These are phyloP conservation scores for Anastatica hierochuntica DNA, from an alignment of 345 rosid species.

Conservation along the genomic window DNA sequence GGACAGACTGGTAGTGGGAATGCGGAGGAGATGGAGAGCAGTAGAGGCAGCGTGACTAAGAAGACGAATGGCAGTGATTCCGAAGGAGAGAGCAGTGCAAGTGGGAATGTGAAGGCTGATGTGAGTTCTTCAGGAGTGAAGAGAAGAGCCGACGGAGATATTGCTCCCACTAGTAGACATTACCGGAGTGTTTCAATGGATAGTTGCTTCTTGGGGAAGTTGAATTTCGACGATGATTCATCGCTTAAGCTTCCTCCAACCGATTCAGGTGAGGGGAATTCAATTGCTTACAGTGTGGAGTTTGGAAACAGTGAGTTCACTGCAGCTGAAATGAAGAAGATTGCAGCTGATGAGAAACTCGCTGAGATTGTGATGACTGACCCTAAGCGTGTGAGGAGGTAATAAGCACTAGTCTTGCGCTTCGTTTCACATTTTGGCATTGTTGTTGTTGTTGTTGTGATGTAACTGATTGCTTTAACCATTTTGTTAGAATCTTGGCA, in stretches of 20 bases:
- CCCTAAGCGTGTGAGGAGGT: constrained; percentile 50
- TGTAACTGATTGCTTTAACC: not conserved
- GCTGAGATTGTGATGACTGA: constrained; percentile 60
- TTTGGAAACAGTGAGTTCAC: constrained; percentile 53
- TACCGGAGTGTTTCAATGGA: constrained; percentile 67
- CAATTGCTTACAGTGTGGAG: constrained; percentile 29
- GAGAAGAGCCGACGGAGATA: constrained; percentile 53
- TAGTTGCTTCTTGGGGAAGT: constrained; percentile 46
- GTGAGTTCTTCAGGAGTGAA: constrained; percentile 25
- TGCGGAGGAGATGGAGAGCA: constrained; percentile 34
- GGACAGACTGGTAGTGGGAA: constrained; percentile 26
- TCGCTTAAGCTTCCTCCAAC: constrained; percentile 30
- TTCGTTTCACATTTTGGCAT: not conserved
- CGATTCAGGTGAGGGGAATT: constrained; percentile 39
- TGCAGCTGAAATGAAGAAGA: constrained; percentile 58
- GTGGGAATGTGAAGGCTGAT: constrained; percentile 25
- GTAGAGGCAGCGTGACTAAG: constrained; percentile 58
- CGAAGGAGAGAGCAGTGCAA: constrained; percentile 56
- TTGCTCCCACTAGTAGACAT: constrained; percentile 43
- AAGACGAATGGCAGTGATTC: constrained; percentile 53
- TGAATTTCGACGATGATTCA: constrained; percentile 39
- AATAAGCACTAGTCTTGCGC: not conserved
- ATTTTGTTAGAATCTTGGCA: constrained; percentile 55
- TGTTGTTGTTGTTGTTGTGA: not conserved
- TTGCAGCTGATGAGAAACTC: constrained; percentile 68